phyloP scores from a whole-genome alignment of 257 asterid species.

The Lantana camara region DNA sequence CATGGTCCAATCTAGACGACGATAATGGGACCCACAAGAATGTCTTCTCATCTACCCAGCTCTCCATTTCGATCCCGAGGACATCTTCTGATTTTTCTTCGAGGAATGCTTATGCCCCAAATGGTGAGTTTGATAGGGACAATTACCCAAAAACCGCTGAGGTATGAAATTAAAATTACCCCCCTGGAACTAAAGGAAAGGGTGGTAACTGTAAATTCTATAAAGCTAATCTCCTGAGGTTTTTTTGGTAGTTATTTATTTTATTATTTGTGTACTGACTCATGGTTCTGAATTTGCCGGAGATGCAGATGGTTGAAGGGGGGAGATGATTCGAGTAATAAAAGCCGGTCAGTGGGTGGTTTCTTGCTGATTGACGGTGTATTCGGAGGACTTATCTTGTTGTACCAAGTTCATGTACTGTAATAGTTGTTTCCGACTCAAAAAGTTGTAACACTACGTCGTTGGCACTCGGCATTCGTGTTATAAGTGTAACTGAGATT shows the following conservation, averaged over 20 bases:
- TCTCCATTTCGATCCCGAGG: slow-evolving; percentile 81
- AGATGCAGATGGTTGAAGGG: slow-evolving; percentile 59
- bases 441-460: slow-evolving; percentile 17
- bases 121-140: slow-evolving; percentile 50
- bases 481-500: slow-evolving; percentile 3
- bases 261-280: too few species aligned
- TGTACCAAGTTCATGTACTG: slow-evolving; percentile 27
- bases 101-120: slow-evolving; percentile 52
- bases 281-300: not conserved
- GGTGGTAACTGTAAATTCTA: too few species aligned
- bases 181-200: too few species aligned
- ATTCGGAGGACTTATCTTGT: slow-evolving; percentile 3
- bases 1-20: slow-evolving; percentile 77
- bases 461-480: slow-evolving; percentile 17
- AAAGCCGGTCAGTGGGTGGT: slow-evolving; percentile 19
- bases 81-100: slow-evolving; percentile 62
- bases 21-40: slow-evolving; percentile 60
- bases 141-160: not conserved
- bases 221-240: too few species aligned
- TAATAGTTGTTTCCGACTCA: slow-evolving; percentile 11
- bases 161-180: not conserved
- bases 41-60: slow-evolving; percentile 72
- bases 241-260: too few species aligned
- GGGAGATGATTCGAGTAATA: slow-evolving; percentile 29
- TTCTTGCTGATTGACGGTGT: slow-evolving; percentile 24